phyloP scores from a whole-genome alignment of 768 basidiomycete genomes.

The Termitomyces sp. region DNA sequence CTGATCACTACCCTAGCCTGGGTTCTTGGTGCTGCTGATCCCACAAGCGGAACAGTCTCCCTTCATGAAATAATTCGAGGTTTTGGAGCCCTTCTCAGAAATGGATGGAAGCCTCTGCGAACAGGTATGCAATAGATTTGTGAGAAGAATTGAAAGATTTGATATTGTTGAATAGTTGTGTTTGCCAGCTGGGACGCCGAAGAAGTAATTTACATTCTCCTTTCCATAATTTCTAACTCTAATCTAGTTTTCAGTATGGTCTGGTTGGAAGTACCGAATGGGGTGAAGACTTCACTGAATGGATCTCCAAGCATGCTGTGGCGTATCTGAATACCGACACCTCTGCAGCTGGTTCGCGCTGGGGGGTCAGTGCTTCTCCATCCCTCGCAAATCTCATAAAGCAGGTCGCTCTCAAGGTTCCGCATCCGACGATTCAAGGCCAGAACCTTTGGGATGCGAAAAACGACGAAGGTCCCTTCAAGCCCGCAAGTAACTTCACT shows the following conservation, averaged over 20 bases:
- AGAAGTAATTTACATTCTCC: conserved; percentile 39
- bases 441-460: conserved; percentile 79
- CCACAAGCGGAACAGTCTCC: conserved; percentile 74
- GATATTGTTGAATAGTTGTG: conserved; percentile 32
- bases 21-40: conserved; percentile 82
- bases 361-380: conserved; percentile 60
- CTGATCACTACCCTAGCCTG: conserved; percentile 33
- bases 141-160: neutral
- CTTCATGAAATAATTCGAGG: conserved; percentile 75
- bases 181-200: conserved; percentile 77
- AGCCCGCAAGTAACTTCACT: conserved; percentile 16
- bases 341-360: conserved; percentile 59
- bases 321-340: conserved; percentile 84
- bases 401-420: conserved; percentile 59
- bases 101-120: conserved; percentile 81
- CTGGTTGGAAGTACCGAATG: conserved; percentile 88
- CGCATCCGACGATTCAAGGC: conserved; percentile 62
- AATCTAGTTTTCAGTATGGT: conserved; percentile 36
- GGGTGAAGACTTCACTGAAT: conserved; percentile 86
- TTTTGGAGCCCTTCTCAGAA: conserved; percentile 57
- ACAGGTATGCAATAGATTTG: conserved; percentile 29
- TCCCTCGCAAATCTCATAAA: conserved; percentile 77
- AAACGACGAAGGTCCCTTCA: conserved; percentile 52
- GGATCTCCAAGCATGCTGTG: conserved; percentile 75
- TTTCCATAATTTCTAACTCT: neutral